Conservation (phyloP, 345 rosid species). For the Erucastrum elatum region DNA sequence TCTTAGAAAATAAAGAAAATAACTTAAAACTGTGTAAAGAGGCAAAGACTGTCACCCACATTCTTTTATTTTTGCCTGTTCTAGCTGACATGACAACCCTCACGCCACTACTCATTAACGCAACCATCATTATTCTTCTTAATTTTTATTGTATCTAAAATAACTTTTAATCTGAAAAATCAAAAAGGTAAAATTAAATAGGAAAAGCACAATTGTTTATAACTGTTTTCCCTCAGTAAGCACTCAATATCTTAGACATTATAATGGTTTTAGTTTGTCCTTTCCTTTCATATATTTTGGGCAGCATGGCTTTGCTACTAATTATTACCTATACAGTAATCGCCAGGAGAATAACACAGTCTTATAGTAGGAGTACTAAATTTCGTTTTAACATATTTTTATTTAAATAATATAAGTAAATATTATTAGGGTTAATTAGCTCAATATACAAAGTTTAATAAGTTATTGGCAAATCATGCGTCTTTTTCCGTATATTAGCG, state of each 20-base stretch:
- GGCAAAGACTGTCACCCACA: slow-evolving; percentile 59
- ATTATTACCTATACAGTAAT: too few relatives aligned
- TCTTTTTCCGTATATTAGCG: too few relatives aligned
- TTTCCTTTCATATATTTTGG: slow-evolving; percentile 21
- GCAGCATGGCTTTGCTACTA: slow-evolving; percentile 37
- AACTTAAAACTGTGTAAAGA: slow-evolving; percentile 25
- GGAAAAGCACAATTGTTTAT: slow-evolving; percentile 16
- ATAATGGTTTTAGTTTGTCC: slow-evolving; percentile 38
- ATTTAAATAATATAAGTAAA: too few relatives aligned
- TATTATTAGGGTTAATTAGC: too few relatives aligned
- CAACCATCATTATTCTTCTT: slow-evolving; percentile 35
- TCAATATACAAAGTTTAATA: too few relatives aligned
- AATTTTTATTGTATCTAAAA: neutral
- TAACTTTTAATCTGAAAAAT: slow-evolving; percentile 17
- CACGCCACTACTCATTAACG: slow-evolving; percentile 46
- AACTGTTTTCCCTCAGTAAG: too few relatives aligned
- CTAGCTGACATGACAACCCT: slow-evolving; percentile 52
- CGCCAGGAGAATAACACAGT: too few relatives aligned
- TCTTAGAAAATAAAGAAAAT: too few relatives aligned
- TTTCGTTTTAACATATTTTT: too few relatives aligned
- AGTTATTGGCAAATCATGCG: too few relatives aligned
- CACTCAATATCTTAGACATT: too few relatives aligned
- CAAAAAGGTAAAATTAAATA: neutral
- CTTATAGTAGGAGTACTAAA: too few relatives aligned
- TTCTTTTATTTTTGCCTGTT: slow-evolving; percentile 38